Evolutionary conservation across 2,329 filamentous ascomycete genomes (phyloP).

Genomic region (Penicillium hesseltinei): DNA sequence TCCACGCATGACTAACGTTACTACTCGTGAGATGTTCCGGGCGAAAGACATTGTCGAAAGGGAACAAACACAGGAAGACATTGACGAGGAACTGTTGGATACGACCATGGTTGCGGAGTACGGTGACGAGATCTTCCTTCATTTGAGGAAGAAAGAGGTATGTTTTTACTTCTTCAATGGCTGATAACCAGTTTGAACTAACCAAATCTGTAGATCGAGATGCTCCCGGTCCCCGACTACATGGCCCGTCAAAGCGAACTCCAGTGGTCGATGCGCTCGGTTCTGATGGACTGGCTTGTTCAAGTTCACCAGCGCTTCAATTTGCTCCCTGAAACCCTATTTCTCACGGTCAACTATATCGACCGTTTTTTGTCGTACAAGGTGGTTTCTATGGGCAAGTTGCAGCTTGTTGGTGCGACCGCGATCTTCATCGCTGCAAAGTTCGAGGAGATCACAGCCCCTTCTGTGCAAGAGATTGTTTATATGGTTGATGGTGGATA

Average conservation of each 20-base stretch:
- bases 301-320: constrained; percentile 92
- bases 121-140: constrained; percentile 89
- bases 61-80: constrained; percentile 66
- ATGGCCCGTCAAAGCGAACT: constrained; percentile 98
- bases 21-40: constrained; percentile 67
- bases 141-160: constrained; percentile 88
- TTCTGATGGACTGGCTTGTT: constrained; percentile 96
- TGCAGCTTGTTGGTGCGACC: constrained; percentile 93
- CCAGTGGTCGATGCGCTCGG: constrained; percentile 97
- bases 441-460: constrained; percentile 98
- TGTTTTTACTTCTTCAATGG: constrained; percentile 23
- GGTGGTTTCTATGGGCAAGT: constrained; percentile 88
- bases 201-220: constrained; percentile 57
- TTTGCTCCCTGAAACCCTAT: constrained; percentile 89
- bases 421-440: constrained; percentile 95
- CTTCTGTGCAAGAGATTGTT: constrained; percentile 89
- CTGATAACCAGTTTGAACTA: neutral
- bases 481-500: constrained; percentile 98
- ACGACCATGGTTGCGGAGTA: constrained; percentile 98
- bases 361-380: constrained; percentile 95
- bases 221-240: constrained; percentile 87
- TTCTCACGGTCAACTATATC: constrained; percentile 93
- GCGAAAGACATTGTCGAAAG: constrained; percentile 66
- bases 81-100: constrained; percentile 87
- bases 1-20: constrained; percentile 60